phyloP scores from a whole-genome alignment of 805 yeast species.

The Suhomyces faveliae region DNA sequence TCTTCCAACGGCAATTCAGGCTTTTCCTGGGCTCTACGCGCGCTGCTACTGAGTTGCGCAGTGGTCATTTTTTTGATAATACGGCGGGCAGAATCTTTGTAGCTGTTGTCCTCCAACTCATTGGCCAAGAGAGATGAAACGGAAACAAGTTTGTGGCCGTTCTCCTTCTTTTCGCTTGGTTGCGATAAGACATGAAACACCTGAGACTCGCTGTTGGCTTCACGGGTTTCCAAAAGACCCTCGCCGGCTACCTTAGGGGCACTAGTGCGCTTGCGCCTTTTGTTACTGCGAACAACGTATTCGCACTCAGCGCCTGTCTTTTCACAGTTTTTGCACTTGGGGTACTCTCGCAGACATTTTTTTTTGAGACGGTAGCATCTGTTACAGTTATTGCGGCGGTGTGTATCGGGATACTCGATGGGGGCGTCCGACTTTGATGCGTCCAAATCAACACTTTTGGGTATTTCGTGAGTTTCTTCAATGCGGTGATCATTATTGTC shows the following conservation, averaged over 20 bases:
- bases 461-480: neutral
- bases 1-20: conserved; percentile 4
- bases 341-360: conserved; percentile 39
- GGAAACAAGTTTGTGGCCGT: conserved; percentile 19
- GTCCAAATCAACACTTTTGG: conserved; percentile 3
- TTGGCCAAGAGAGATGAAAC: conserved; percentile 22
- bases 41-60: conserved; percentile 8
- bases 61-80: conserved; percentile 7
- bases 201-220: conserved; percentile 4
- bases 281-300: conserved; percentile 32
- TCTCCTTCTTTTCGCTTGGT: conserved; percentile 2
- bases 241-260: conserved; percentile 2
- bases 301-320: conserved; percentile 37
- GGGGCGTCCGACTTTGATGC: conserved; percentile 4
- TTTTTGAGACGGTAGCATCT: conserved; percentile 43
- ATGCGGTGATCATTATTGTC: neutral
- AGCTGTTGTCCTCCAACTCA: conserved; percentile 9
- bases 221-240: conserved; percentile 1
- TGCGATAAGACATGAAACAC: conserved; percentile 7
- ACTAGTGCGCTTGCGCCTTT: conserved; percentile 18
- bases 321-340: conserved; percentile 37
- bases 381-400: conserved; percentile 37
- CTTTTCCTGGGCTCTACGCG: conserved; percentile 7
- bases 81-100: conserved; percentile 3
- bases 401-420: conserved; percentile 18